Conservation (phyloP, 106 monocot genomes). For the Alisma plantagoaquatica region DNA sequence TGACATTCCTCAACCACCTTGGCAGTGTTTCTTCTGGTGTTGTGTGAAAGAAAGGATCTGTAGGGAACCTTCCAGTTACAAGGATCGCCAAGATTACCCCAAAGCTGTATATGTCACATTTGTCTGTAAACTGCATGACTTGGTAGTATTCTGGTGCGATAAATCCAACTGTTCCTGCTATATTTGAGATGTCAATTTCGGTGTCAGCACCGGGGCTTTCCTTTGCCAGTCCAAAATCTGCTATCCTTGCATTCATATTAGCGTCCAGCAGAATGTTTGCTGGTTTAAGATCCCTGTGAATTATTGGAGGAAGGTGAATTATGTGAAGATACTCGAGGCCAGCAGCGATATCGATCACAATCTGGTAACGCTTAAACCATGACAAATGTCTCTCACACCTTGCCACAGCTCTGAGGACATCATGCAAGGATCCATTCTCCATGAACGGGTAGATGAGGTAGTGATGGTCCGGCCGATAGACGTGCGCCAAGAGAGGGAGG, state of each 20-base stretch:
- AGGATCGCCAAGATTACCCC: constrained; percentile 38
- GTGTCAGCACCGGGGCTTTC: constrained; percentile 5
- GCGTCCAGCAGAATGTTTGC: constrained; percentile 41
- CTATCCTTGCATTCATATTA: constrained; percentile 26
- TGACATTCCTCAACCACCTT: constrained; percentile 20
- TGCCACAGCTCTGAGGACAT: constrained; percentile 1
- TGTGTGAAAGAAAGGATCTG: constrained; percentile 20
- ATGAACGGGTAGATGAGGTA: constrained; percentile 28
- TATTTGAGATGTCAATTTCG: background rate
- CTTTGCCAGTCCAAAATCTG: constrained; percentile 47
- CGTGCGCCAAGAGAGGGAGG: constrained; percentile 17
- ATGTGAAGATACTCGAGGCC: constrained; percentile 44
- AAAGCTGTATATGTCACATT: too few relatives aligned
- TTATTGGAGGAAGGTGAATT: constrained; percentile 22
- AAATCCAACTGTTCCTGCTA: constrained; percentile 44
- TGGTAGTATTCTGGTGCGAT: constrained; percentile 47
- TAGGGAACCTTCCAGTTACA: constrained; percentile 25
- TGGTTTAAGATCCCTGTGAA: constrained; percentile 46
- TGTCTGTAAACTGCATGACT: constrained; percentile 22
- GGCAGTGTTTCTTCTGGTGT: constrained; percentile 22
- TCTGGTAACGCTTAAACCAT: constrained; percentile 21
- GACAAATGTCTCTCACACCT: background rate
- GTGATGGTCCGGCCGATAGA: constrained; percentile 7
- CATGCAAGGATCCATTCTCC: constrained; percentile 16
- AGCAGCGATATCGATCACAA: constrained; percentile 21